Base-by-base conservation (phyloP, 2,329 filamentous ascomycete genomes). In the Herpotrichia juniperi region DNA sequence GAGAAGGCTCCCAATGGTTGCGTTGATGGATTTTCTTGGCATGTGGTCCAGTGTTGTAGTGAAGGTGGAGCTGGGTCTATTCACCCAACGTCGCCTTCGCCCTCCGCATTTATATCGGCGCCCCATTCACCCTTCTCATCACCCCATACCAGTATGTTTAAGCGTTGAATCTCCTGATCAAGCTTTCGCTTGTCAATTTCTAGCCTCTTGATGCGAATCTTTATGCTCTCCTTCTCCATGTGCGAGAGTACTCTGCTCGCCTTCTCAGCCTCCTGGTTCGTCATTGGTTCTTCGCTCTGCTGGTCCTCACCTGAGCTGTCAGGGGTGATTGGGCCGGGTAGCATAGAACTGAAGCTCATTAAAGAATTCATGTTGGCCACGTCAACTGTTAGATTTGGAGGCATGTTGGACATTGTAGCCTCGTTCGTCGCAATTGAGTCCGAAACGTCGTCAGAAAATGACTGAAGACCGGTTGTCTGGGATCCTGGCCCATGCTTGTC, bases 111-210 rank as follows among this genome's bases (percentile, higher is more conserved):
- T 12, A 17, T 26, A 44, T 30, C 25, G n/a, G 8, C 19, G 2
- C 21, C 22, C 28, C 16, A 11, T 17, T 42, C 37, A n/a, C 49
- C 43, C 11, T 19, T 48, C 39, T 50, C 51, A 22, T 37, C 16
- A 9, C 51, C 46, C 26, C 37, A 53, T 19, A 50, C 42, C 2
- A 22, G n/a, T 19, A 17, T 35, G 34, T 56, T 53, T 42, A 58
- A 17, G 31, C 50, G 32, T 35, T 12, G 21, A 17, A 58, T 53
- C 50, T 58, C 56, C 6, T 14, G 11, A 42, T 58, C 53, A 16
- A 58, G 28, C 42, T 53, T 58, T 19, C 32, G 22, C 26, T 44
- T 37, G 28, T 58, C 56, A 42, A 53, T 56, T 34, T 46, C 28
- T 25, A 58, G 39, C 24, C 56, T 51, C 56, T 54, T 47, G 16